phyloP scores from a whole-genome alignment of 805 yeast genomes.

The Blastobotrys mokoenaii region DNA sequence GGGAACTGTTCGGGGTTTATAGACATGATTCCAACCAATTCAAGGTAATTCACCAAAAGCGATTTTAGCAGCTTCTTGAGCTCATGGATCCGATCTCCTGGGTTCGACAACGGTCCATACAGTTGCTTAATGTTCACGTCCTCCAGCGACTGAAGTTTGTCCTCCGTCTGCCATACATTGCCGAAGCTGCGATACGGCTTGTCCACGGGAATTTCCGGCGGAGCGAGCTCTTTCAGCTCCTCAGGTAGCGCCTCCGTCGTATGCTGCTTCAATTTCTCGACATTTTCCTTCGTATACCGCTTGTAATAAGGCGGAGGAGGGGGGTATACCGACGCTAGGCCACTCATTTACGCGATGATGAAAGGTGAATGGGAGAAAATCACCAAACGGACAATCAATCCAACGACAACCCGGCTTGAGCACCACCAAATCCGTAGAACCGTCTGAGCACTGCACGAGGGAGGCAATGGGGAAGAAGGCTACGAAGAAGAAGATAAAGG shows the following conservation, averaged over 20 bases:
- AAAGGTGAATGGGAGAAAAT: too few species aligned
- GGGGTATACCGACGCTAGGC: slow-evolving; percentile 70
- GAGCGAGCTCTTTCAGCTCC: slow-evolving; percentile 21
- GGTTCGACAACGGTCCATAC: slow-evolving; percentile 33
- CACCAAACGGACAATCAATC: too few species aligned
- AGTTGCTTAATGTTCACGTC: slow-evolving; percentile 74
- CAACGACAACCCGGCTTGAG: too few species aligned
- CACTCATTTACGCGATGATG: slow-evolving; percentile 12
- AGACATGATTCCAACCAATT: slow-evolving; percentile 68
- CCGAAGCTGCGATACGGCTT: slow-evolving; percentile 81
- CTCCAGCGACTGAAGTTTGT: slow-evolving; percentile 64
- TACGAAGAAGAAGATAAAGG: too few species aligned
- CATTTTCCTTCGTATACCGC: slow-evolving; percentile 63
- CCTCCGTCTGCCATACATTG: slow-evolving; percentile 71
- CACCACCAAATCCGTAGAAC: too few species aligned
- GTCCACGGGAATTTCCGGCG: slow-evolving; percentile 29
- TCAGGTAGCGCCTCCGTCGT: slow-evolving; percentile 9
- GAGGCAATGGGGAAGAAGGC: background rate
- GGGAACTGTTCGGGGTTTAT: slow-evolving; percentile 60
- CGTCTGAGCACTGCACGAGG: background rate
- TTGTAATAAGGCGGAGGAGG: slow-evolving; percentile 85
- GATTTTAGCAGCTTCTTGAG: slow-evolving; percentile 75
- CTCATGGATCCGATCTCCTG: slow-evolving; percentile 52
- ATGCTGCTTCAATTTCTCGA: slow-evolving; percentile 30
- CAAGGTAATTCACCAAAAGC: slow-evolving; percentile 68